These are phyloP conservation scores for Inga leiocalycina DNA, from an alignment of 306 rosid species.

Conservation along the genomic window DNA sequence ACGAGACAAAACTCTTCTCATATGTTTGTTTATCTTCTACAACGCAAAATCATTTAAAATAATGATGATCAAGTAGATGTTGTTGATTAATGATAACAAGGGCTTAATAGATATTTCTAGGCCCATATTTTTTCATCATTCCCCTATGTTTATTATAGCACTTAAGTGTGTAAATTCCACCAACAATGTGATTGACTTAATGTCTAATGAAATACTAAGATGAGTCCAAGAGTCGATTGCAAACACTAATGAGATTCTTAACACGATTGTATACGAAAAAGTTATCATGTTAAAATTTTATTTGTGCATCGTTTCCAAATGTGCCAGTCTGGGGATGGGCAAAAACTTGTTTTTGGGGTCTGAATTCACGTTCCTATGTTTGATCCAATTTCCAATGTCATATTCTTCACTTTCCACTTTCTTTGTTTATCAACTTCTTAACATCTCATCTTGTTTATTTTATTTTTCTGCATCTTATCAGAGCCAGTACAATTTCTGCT, in stretches of 20 bases:
- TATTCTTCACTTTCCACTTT: conserved; percentile 11
- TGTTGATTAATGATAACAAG: not conserved
- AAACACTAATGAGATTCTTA: not conserved
- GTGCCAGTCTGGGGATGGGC: not conserved
- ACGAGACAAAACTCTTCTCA: no score
- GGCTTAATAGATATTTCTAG: not conserved
- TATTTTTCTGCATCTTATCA: conserved; percentile 30
- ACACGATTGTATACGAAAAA: not conserved
- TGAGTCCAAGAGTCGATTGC: not conserved
- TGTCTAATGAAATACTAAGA: not conserved
- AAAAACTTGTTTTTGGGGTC: not conserved
- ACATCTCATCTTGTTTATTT: not conserved
- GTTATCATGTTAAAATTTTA: no score
- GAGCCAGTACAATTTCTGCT: conserved; percentile 74
- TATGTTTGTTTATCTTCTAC: no score
- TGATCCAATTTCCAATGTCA: not conserved
- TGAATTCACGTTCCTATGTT: not conserved
- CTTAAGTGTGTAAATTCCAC: not conserved
- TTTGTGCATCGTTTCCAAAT: not conserved
- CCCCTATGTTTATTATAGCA: not conserved
- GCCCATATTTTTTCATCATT: not conserved
- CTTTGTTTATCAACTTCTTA: conserved; percentile 20
- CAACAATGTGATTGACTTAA: not conserved
- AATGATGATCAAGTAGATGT: not conserved
- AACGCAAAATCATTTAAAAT: no score